These are phyloP conservation scores for Macrophomina pseudophaseolina DNA, from an alignment of 2,329 filamentous ascomycete species.

Conservation along the genomic window DNA sequence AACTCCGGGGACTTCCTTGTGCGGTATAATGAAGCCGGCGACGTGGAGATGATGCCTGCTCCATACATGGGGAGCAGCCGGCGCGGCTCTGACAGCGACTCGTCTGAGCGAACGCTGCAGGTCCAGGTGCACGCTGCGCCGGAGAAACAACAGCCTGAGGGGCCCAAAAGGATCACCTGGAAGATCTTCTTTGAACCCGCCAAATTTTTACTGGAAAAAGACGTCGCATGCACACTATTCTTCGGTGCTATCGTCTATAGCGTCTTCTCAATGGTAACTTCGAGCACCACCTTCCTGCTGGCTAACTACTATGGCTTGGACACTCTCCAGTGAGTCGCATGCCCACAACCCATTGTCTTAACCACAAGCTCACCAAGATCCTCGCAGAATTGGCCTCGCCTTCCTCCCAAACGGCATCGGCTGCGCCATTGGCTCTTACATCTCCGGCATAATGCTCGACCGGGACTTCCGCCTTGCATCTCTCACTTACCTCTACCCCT, in stretches of 20 bases:
- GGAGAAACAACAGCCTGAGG: neutral
- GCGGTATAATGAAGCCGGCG: neutral
- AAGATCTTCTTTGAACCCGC: neutral
- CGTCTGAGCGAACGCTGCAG: neutral
- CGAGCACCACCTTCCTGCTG: conserved; percentile 58
- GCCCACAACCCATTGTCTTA: neutral
- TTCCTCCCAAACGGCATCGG: conserved; percentile 63
- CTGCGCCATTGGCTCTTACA: conserved; percentile 58
- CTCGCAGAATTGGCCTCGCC: conserved; percentile 49
- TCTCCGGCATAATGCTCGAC: conserved; percentile 60
- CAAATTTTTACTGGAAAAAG: conserved; percentile 32
- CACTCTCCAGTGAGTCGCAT: conserved; percentile 44
- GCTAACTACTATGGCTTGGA: conserved; percentile 48
- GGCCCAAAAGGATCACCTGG: conserved; percentile 5
- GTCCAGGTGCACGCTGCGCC: neutral
- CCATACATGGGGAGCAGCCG: neutral
- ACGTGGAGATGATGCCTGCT: neutral
- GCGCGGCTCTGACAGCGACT: neutral
- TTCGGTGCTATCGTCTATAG: conserved; percentile 59
- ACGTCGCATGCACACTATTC: conserved; percentile 51
- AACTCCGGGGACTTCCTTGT: conserved; percentile 31
- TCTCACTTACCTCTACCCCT: neutral
- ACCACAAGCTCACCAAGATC: neutral
- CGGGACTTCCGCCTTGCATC: conserved; percentile 48
- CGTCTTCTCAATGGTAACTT: conserved; percentile 62